Base-by-base conservation (phyloP, 2,329 filamentous ascomycete genomes). In the Aspergillus flavus region DNA sequence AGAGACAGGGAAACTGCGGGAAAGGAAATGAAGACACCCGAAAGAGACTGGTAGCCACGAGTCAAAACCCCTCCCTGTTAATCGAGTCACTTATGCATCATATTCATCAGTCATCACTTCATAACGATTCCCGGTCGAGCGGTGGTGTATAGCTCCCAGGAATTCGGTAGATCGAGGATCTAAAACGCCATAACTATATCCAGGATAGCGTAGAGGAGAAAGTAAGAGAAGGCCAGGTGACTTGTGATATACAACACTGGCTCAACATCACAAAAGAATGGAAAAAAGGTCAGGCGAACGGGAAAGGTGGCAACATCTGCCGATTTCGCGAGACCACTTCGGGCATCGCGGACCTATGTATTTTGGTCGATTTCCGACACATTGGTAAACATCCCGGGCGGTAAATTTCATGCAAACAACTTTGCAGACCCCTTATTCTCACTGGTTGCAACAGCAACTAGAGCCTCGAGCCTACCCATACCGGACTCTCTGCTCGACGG, bases 371-470 rank as follows among this genome's bases (percentile, higher is more conserved):
- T 23, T 19, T 26, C 36, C 28, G 21, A n/a, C 21, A 26, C n/a
- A 21, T 16, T 23, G 34, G 12, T n/a, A 21, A 21, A 16, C 21
- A 55, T 55, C 52, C n/a, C 52, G 6, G 52, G 11, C 21, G 11
- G n/a, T 23, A 12, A 14, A n/a, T 14, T 52, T 62, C 69, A 76
- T 62, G 72, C 60, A 59, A 73, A 77, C 53, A 78, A 64, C 63
- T 75, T 76, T 10, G 76, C 62, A 7, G 73, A 64, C 23, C 72
- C 72, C 64, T 79, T 78, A 59, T 81, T 79, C 64, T 81, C 81
- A 59, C 80, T 81, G 7, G 82, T 83, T 39, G 82, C 82, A 58
- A 83, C 81, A 28, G 82, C 82, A 46, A 83, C 82, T 54, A 84
- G 77, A 57, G 81, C 81, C 66, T 84, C 81, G n/a, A 84, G 73